Percentiles rank a stretch among this genome's conserved stretches.
These are phyloP conservation scores for Solidago caesia DNA, from an alignment of 129 eudicot species.

Conservation along the genomic window DNA sequence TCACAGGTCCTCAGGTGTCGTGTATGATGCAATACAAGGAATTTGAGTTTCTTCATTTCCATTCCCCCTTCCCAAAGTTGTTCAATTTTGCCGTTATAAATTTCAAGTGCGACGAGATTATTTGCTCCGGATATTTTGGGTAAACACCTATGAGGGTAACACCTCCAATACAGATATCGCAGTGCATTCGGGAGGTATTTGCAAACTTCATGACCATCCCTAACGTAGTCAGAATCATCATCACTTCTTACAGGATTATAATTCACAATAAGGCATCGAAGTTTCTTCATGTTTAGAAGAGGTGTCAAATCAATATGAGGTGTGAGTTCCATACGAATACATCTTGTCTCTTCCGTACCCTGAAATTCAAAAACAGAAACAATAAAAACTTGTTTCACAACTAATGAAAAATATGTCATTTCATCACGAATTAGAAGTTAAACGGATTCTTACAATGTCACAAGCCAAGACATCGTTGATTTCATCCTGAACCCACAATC, in stretches of 20 bases:
- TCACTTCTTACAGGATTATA: not conserved
- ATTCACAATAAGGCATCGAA: constrained; percentile 9
- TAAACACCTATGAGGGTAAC: constrained; percentile 5
- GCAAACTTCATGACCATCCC: not conserved
- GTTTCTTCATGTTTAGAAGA: constrained; percentile 17
- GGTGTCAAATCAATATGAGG: not conserved
- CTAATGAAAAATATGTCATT: not conserved
- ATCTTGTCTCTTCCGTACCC: constrained; percentile 19
- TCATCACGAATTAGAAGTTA: not conserved
- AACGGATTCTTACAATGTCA: constrained; percentile 4
- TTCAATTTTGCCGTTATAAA: not conserved
- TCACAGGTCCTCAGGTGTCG: not conserved
- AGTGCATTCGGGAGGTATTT: not conserved
- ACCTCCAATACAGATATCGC: constrained; percentile 14
- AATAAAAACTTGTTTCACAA: not conserved
- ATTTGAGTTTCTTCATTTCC: too few species aligned
- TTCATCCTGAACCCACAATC: constrained; percentile 31
- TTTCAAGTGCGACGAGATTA: constrained; percentile 23
- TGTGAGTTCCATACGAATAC: not conserved
- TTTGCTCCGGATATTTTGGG: constrained; percentile 6
- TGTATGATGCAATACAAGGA: too few species aligned
- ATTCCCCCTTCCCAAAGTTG: constrained; percentile 15
- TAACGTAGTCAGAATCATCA: not conserved
- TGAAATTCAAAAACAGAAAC: not conserved
- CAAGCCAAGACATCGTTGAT: constrained; percentile 20